Conservation (phyloP, 1,139 yeast species). For the Blastobotrys elegans region DNA sequence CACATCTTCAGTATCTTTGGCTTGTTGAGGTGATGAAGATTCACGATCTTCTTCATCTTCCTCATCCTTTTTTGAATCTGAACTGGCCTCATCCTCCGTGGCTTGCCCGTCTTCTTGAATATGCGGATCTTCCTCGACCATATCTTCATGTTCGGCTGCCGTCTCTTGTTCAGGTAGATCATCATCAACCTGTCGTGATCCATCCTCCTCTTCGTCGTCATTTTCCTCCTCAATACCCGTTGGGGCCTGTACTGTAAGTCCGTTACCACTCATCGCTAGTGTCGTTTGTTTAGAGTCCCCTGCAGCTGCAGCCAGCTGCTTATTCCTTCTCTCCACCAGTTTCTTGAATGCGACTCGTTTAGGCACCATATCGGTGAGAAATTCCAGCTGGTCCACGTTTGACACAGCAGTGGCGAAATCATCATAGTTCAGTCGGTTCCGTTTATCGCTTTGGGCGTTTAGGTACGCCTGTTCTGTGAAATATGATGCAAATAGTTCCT, state of each 20-base stretch:
- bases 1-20: slow-evolving; percentile 2
- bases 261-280: background rate
- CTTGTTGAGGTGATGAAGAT: background rate
- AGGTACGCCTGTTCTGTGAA: slow-evolving; percentile 75
- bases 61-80: too few relatives aligned
- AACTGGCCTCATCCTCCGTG: background rate
- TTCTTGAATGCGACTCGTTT: slow-evolving; percentile 15
- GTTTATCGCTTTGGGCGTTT: slow-evolving; percentile 60
- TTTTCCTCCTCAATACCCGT: background rate
- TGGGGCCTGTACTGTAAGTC: background rate
- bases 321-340: slow-evolving; percentile 9
- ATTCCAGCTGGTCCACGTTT: slow-evolving; percentile 60
- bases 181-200: background rate
- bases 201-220: background rate
- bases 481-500: slow-evolving; percentile 72
- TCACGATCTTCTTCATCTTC: background rate
- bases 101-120: background rate
- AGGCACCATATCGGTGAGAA: slow-evolving; percentile 39
- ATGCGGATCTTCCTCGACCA: background rate
- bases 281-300: slow-evolving; percentile 10
- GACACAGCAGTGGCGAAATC: slow-evolving; percentile 73
- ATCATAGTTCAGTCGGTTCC: slow-evolving; percentile 66
- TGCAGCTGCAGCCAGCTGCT: background rate
- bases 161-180: background rate
- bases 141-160: background rate